Conservation (phyloP, 116 monocot species). For the Phalaenopsis hybrid region DNA sequence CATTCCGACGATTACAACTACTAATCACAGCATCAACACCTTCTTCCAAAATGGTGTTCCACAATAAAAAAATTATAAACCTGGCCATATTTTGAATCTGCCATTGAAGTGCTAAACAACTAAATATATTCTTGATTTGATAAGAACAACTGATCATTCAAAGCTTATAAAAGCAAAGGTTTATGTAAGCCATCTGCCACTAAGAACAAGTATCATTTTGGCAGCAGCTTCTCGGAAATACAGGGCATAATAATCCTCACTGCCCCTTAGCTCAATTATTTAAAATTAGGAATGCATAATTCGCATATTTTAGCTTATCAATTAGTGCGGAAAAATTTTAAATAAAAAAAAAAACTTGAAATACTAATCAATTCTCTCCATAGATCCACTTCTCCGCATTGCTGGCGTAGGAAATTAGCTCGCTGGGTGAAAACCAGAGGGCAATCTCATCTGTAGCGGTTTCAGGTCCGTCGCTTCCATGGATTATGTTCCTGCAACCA, state of each 20-base stretch:
- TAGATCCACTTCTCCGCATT: constrained; percentile 87
- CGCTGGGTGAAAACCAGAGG: constrained; percentile 72
- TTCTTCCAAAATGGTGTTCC: no score
- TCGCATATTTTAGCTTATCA: no score
- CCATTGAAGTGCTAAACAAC: not conserved
- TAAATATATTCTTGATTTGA: not conserved
- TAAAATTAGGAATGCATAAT: no score
- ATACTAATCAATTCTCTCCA: constrained; percentile 46
- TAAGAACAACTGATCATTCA: not conserved
- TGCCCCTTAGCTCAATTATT: not conserved
- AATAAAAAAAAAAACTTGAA: no score
- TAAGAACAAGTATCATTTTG: not conserved
- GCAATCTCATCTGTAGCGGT: constrained; percentile 83
- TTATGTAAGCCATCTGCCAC: not conserved
- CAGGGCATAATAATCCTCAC: not conserved
- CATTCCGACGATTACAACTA: no score
- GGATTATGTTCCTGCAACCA: constrained; percentile 74
- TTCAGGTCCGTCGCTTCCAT: constrained; percentile 92
- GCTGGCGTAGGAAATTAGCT: constrained; percentile 65
- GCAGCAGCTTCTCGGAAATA: not conserved
- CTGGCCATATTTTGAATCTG: no score
- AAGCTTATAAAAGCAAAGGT: not conserved
- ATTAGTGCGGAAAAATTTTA: no score
- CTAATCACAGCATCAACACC: no score
- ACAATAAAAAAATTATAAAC: no score